These are phyloP conservation scores for Citrus trifoliata DNA, from an alignment of 345 rosid species.

Conservation along the genomic window DNA sequence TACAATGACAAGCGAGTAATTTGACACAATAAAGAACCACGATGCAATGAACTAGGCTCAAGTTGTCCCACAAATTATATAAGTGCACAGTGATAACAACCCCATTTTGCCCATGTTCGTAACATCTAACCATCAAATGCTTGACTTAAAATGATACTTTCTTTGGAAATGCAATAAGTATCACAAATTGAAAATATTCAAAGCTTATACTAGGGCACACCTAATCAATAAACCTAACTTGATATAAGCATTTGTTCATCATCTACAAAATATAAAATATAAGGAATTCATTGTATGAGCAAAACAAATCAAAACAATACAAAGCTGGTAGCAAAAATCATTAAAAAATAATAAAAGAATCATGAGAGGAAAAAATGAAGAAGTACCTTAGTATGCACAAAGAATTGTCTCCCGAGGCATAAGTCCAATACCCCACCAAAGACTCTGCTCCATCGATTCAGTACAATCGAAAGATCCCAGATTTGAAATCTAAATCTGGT, in stretches of 20 bases:
- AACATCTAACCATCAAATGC: background rate
- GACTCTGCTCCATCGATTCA: slow-evolving; percentile 1
- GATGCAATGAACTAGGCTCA: background rate
- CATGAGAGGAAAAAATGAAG: background rate
- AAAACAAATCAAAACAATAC: background rate
- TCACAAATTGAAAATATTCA: background rate
- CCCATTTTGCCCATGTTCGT: background rate
- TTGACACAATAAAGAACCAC: background rate
- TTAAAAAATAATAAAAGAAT: background rate
- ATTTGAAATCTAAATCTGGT: background rate
- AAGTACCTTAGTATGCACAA: slow-evolving; percentile 22
- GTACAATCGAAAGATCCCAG: background rate
- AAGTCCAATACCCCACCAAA: slow-evolving; percentile 6
- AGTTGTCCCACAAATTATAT: background rate
- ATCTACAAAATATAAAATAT: background rate
- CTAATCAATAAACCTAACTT: background rate
- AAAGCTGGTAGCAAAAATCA: background rate
- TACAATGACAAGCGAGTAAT: background rate
- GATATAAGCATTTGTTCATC: background rate
- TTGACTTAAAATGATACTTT: background rate
- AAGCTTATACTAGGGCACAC: background rate
- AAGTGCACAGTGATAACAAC: background rate
- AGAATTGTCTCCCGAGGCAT: slow-evolving; percentile 5
- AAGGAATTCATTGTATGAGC: background rate
- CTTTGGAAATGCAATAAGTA: too few species aligned